Evolutionary conservation across 2,329 filamentous ascomycete species (phyloP), one percentile per base, ranked within the genome.

Genomic region (Trichoderma breve): DNA sequence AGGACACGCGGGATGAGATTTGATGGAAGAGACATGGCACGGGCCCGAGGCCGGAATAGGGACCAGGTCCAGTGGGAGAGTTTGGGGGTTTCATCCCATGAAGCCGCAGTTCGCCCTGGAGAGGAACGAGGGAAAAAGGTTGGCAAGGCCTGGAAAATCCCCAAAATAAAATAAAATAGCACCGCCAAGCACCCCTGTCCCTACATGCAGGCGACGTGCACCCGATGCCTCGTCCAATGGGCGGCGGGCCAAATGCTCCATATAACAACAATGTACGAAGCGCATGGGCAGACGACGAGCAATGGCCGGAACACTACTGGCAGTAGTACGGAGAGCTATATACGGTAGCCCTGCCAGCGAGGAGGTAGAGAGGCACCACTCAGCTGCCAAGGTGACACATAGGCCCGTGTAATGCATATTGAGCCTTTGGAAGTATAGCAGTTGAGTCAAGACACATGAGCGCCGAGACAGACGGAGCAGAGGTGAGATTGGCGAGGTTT

Each of bases 181-280:
- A 66, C 63, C 21, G n/a, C 28, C 60, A 63, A 70, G 14, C 32
- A 26, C 58, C 61, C 64, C 64, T 63, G 55, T 28, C 47, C 53
- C 24, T 24, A n/a, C 32, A 47, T 63, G 71, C 64, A 72, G 71
- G 71, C 64, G 34, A 64, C 47, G 34, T 69, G 71, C 71, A 58
- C 30, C 61, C 36, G 26, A 64, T 43, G 57, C 47, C 24, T 36
- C 36, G 26, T 55, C 36, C 70, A 71, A 67, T 67, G 53, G 26
- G 32, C 30, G 39, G 11, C 18, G 32, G 32, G 12, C 24, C 39
- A 32, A 36, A 30, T 36, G 55, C 24, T 36, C 28, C 47, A 47
- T 43, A 64, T 28, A 53, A 53, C 62, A 24, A 26, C 32, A 36
- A 63, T 63, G 60, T 12, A 21, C n/a, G 18, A 36, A 36, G n/a